Evolutionary conservation across 1,284 basidiomycete species (phyloP), one percentile per base, ranked within the genome.

Genomic region (Ustilago cynodontis): DNA sequence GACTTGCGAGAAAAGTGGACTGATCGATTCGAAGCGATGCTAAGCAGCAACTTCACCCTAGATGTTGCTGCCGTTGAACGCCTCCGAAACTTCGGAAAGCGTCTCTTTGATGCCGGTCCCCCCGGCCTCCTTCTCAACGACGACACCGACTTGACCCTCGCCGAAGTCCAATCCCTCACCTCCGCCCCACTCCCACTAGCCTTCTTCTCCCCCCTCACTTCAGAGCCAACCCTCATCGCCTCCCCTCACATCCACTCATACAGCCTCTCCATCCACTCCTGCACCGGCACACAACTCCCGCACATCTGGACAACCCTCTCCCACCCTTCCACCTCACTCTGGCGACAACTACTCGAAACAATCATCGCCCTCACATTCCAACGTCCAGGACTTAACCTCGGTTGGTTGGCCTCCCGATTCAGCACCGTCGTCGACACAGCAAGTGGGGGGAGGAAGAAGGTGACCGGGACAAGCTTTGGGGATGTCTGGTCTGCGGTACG

Each of bases 271-370:
- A 26, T n/a, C 26, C 14, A 13, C 2, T 39, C 29, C 45, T 20
- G 4, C 11, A 28, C 16, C 9, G 4, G 5, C 33, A 24, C 2
- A 7, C 29, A n/a, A 0, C 37, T 76, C 0, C 73, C 73, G 16
- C 73, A 71, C 43, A 50, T 65, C 16, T 76, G 68, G 68, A 65
- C 65, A 0, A 65, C 73, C 1, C 68, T 76, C 41, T 49, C 43
- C 59, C 16, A 4, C 2, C 43, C 57, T 11, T 50, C 52, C 6
- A 18, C 16, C 11, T 2, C 18, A 1, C 18, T 20, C 11, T 77
- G 70, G 75, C 14, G 59, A 1, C 3, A 37, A 5, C 41, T 67
- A 10, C 58, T 77, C 4, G 64, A 70, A 7, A 53, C 58, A 1
- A 1, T 70, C 18, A 51, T 65, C 0, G 35, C 47, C 9, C 20